phyloP scores from a whole-genome alignment of 306 rosid genomes.

The Inga oerstediana region DNA sequence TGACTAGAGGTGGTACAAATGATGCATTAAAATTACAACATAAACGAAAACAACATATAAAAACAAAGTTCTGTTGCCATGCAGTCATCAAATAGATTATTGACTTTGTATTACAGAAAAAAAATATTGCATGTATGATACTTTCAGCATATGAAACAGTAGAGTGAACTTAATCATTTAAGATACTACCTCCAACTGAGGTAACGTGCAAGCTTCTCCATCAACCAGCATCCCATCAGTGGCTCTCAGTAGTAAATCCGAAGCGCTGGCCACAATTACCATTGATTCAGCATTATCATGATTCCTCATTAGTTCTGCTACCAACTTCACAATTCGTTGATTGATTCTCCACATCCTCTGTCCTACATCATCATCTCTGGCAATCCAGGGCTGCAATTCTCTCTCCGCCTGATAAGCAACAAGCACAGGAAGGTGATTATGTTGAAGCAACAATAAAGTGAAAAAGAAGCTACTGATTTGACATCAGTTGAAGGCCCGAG shows the following conservation, averaged over 20 bases:
- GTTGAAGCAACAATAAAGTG: slow-evolving; percentile 25
- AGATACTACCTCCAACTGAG: slow-evolving; percentile 83
- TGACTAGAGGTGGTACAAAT: background rate
- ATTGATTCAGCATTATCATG: slow-evolving; percentile 81
- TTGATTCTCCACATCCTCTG: slow-evolving; percentile 98
- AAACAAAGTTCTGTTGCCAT: background rate
- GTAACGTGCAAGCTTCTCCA: slow-evolving; percentile 98
- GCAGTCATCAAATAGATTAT: background rate
- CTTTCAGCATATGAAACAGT: background rate
- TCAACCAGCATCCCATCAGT: slow-evolving; percentile 98
- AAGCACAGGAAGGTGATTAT: slow-evolving; percentile 45
- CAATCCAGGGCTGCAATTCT: slow-evolving; percentile 98
- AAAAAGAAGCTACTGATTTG: slow-evolving; percentile 18
- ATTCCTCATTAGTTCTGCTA: slow-evolving; percentile 94
- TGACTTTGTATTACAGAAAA: background rate
- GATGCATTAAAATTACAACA: background rate
- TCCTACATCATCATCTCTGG: slow-evolving; percentile 88
- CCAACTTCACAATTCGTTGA: slow-evolving; percentile 85
- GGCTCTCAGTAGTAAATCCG: slow-evolving; percentile 93
- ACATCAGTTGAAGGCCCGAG: slow-evolving; percentile 29
- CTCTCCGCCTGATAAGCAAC: slow-evolving; percentile 76
- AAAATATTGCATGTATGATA: background rate
- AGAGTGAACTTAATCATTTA: slow-evolving; percentile 18
- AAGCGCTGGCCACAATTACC: slow-evolving; percentile 89
- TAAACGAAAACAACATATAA: background rate